Conservation (phyloP, 225 moss, liverwort and hornwort genomes). For the Physcomitrellopsis africana region DNA sequence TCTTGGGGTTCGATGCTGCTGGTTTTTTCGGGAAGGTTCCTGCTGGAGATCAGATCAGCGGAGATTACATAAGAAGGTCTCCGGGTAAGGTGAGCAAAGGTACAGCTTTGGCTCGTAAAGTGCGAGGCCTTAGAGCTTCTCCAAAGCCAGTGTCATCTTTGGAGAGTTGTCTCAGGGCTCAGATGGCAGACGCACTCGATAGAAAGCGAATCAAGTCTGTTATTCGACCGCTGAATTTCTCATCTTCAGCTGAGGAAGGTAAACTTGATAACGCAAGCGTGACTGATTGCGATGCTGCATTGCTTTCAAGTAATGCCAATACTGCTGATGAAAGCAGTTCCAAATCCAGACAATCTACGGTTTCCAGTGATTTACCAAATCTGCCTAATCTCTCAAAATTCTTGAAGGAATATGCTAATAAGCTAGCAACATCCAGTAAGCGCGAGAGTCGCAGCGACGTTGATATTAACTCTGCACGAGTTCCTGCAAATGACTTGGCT, state of each 20-base stretch:
- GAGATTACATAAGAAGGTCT: conserved; percentile 31
- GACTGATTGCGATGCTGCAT: conserved; percentile 14
- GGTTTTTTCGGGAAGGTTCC: conserved; percentile 33
- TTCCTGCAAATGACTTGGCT: conserved; percentile 15
- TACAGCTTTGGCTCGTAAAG: conserved; percentile 14
- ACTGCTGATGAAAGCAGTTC: conserved; percentile 17
- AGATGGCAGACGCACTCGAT: conserved; percentile 48
- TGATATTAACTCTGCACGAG: conserved; percentile 25
- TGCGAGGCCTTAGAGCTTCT: conserved; percentile 44
- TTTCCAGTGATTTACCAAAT: conserved; percentile 49
- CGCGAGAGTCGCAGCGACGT: conserved; percentile 28
- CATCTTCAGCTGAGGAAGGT: conserved; percentile 32
- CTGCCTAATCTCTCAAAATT: conserved; percentile 55
- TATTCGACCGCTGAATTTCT: conserved; percentile 61
- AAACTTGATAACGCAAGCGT: conserved; percentile 22
- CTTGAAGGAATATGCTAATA: conserved; percentile 46
- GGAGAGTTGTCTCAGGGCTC: conserved; percentile 78
- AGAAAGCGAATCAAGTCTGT: conserved; percentile 51
- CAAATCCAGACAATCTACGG: conserved; percentile 11
- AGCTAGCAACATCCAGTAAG: conserved; percentile 37
- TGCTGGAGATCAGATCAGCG: conserved; percentile 34
- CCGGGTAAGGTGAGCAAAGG: conserved; percentile 26
- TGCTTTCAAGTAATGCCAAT: conserved; percentile 1
- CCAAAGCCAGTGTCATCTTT: conserved; percentile 55
- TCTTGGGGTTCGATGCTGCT: conserved; percentile 33